Evolutionary conservation across 768 basidiomycete genomes (phyloP).

Genomic region (Goffeauzyma gilvescens): DNA sequence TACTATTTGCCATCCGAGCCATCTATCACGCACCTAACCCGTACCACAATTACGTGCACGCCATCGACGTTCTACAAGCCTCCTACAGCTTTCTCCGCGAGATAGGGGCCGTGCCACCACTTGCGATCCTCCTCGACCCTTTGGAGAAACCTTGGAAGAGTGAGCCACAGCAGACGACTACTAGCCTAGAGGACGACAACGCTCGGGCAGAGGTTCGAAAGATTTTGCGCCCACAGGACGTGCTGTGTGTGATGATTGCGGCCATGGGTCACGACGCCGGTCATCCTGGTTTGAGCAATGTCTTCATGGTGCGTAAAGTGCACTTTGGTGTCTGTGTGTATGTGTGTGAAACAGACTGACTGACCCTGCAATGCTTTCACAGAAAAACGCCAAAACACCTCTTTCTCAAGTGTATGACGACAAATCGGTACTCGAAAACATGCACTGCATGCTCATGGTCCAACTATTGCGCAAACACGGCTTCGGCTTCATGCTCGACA

Average conservation of each 20-base stretch:
- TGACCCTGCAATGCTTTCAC: neutral
- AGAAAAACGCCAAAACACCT: constrained; percentile 89
- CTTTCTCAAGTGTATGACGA: constrained; percentile 73
- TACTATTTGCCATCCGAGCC: constrained; percentile 71
- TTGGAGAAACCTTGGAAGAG: constrained; percentile 20
- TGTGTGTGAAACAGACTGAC: too few species aligned
- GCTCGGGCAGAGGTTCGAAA: constrained; percentile 24
- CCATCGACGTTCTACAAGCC: constrained; percentile 87
- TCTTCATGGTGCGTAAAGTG: constrained; percentile 58
- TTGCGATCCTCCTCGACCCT: constrained; percentile 41
- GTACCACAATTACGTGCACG: constrained; percentile 97
- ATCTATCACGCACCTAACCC: constrained; percentile 80
- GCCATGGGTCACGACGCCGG: constrained; percentile 96
- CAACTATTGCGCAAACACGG: constrained; percentile 65
- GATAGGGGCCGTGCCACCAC: constrained; percentile 62
- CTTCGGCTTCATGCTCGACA: constrained; percentile 37
- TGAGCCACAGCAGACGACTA: constrained; percentile 12
- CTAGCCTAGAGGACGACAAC: neutral
- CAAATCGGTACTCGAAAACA: constrained; percentile 67
- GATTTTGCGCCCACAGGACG: constrained; percentile 42
- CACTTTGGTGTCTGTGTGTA: neutral
- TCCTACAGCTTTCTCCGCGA: constrained; percentile 63
- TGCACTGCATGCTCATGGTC: constrained; percentile 69
- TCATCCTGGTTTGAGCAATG: constrained; percentile 83
- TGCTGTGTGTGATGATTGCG: constrained; percentile 69